Evolutionary conservation across 805 yeast species (phyloP), one percentile per base, ranked within the genome.

Genomic region (Teunomyces cretensis): DNA sequence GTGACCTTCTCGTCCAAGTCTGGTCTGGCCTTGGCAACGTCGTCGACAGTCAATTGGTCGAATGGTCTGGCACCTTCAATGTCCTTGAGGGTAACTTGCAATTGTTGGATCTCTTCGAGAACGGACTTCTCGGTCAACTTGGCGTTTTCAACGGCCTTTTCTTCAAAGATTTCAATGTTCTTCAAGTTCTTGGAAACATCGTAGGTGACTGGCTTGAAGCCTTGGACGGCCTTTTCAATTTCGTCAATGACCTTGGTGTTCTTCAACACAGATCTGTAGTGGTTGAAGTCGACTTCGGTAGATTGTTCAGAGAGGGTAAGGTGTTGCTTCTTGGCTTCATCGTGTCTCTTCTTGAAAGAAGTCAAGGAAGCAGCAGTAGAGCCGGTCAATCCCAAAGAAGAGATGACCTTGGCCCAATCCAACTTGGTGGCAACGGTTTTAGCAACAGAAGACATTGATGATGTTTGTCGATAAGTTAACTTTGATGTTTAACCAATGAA

Each of bases 1-100:
- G 76, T 80, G 58, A 91, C 96, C 86, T 94, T 94, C 60, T 88
- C 91, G 67, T 92, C 96, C 68, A 94, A 85, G 71, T 94, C 98
- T 61, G 99, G 98, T 78, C 94, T 88, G 54, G 97, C 98, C 78
- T 83, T 82, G 62, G 85, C 85, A 57, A 94, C 87, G 60, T 94
- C 99, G 53, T 89, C 97, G 52, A 92, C 91, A 45, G 97, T 92
- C 69, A 94, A 84, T 76, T 94, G 91, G 68, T 89, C 97, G 64
- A 94, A 91, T 61, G 99, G 96, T 79, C 98, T 88, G 50, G 99
- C 97, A 56, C 86, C 74, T 78, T 94, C 96, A 68, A 94, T 94
- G 79, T 94, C 92, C 68, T 82, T 81, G 67, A 94, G 80, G 50
- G 99, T 92, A 73, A 80, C 83, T 70, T 87, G 83, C 67, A 94